These are phyloP conservation scores for Neurospora discreta DNA, from an alignment of 495 filamentous ascomycete species.

Conservation along the genomic window DNA sequence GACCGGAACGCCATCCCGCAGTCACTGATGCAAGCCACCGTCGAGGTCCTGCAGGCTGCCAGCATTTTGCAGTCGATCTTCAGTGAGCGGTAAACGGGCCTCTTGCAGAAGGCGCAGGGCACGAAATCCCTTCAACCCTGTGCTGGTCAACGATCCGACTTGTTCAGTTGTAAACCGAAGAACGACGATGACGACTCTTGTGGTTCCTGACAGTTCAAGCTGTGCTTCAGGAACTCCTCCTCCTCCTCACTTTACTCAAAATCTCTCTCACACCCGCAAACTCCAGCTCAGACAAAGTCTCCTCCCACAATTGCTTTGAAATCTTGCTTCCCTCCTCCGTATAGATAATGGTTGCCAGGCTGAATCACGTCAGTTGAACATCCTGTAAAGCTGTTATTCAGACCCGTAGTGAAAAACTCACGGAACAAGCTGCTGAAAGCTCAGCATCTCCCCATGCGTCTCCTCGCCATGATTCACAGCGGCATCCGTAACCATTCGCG, in stretches of 20 bases:
- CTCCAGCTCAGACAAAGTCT: slow-evolving; percentile 30
- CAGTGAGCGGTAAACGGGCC: not conserved
- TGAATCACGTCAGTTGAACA: not conserved
- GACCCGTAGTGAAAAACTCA: slow-evolving; percentile 20
- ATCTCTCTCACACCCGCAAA: slow-evolving; percentile 21
- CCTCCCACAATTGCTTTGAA: slow-evolving; percentile 23
- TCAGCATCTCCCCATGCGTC: slow-evolving; percentile 29
- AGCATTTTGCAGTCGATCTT: not conserved
- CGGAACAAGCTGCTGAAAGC: slow-evolving; percentile 26
- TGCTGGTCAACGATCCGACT: too few relatives aligned
- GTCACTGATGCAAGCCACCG: not conserved
- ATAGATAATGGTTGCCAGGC: slow-evolving; percentile 11
- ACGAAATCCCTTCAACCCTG: too few relatives aligned
- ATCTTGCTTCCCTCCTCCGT: slow-evolving; percentile 23
- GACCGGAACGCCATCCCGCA: not conserved
- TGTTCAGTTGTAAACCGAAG: too few relatives aligned
- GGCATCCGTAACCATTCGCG: slow-evolving; percentile 28
- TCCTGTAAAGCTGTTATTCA: not conserved
- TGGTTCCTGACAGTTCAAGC: not conserved
- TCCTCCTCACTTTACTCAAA: slow-evolving; percentile 1
- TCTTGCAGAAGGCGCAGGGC: not conserved
- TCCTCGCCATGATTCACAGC: slow-evolving; percentile 26
- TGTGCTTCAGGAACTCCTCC: not conserved
- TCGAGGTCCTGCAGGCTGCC: not conserved
- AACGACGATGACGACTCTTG: too few relatives aligned